Conservation (phyloP, 2,329 filamentous ascomycete genomes). For the Fusarium cyanostomum region DNA sequence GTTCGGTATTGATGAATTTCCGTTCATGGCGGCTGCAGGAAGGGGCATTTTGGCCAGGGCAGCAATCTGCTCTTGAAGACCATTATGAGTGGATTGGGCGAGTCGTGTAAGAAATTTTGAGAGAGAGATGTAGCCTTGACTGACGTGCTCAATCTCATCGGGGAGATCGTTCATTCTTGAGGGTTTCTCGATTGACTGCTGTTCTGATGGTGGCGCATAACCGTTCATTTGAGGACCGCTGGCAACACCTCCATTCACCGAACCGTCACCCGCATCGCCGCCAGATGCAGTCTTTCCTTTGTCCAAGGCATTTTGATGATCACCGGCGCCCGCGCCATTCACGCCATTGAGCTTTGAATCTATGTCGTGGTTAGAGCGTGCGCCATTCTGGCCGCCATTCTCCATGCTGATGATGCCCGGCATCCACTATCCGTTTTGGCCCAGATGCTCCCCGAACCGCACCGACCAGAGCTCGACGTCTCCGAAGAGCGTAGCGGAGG, state of each 20-base stretch:
- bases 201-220: conserved; percentile 22
- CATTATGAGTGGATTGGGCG: conserved; percentile 84
- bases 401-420: conserved; percentile 66
- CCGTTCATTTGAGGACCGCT: conserved; percentile 28
- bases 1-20: conserved; percentile 51
- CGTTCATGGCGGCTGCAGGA: conserved; percentile 60
- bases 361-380: conserved; percentile 66
- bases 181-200: conserved; percentile 33
- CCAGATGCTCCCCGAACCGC: conserved; percentile 19
- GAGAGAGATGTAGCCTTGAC: conserved; percentile 79
- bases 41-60: conserved; percentile 75
- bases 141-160: conserved; percentile 75
- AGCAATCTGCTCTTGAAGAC: conserved; percentile 74
- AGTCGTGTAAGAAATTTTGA: conserved; percentile 79
- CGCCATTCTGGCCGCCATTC: conserved; percentile 62
- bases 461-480: conserved; percentile 20
- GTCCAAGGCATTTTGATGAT: conserved; percentile 42
- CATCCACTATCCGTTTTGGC: conserved; percentile 50
- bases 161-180: conserved; percentile 66
- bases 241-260: conserved; percentile 44
- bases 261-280: conserved; percentile 12
- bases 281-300: conserved; percentile 45
- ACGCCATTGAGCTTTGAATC: conserved; percentile 55
- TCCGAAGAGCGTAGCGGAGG: conserved; percentile 22
- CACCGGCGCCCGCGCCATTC: conserved; percentile 50